Evolutionary conservation across 2,329 filamentous ascomycete species (phyloP), one percentile per base, ranked within the genome.

Genomic region (Sordariomycetes sp.): DNA sequence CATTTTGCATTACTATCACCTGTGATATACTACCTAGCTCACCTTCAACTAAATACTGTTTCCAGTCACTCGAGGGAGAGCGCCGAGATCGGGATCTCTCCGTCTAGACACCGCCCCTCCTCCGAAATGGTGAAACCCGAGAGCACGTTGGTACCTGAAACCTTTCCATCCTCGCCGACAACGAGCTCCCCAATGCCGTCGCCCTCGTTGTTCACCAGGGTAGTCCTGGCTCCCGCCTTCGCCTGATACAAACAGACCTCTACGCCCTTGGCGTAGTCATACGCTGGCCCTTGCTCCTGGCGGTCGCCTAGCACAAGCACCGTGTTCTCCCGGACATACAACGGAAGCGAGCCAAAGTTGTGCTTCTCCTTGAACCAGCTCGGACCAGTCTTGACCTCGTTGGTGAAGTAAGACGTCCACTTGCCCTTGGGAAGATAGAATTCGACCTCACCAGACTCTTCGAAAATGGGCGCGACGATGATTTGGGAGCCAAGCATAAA

Each of bases 401-500:
- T 68, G 60, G 73, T 76, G 64, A 80, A 72, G 65, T 71, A 72
- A 15, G 69, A 70, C 32, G 76, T 75, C 78, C 77, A 74, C 64
- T 65, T 67, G 55, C 77, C 70, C 63, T 65, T 62, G 61, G 79
- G 70, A 15, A 86, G 71, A 66, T 89, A 89, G 66, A 87, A 86
- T 58, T 85, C 79, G 0, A 84, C 84, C 45, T 77, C 76, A 1
- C 82, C 84, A 1, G 76, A 75, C 65, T 86, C 80, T 12, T 78
- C 75, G 60, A 86, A 86, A 1, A 87, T 72, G 1, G 84, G 84
- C 1, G 83, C 82, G 5, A 82, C 81, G 10, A 89, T 69, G 36
- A 89, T 68, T 55, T 75, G 76, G 15, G 76, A 75, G 2, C 86
- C 86, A 15, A 89, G 72, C 81, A 89, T 86, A 68, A 87, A 89